Conservation (phyloP, 1,139 yeast species). For the Hyphopichia fennica region DNA sequence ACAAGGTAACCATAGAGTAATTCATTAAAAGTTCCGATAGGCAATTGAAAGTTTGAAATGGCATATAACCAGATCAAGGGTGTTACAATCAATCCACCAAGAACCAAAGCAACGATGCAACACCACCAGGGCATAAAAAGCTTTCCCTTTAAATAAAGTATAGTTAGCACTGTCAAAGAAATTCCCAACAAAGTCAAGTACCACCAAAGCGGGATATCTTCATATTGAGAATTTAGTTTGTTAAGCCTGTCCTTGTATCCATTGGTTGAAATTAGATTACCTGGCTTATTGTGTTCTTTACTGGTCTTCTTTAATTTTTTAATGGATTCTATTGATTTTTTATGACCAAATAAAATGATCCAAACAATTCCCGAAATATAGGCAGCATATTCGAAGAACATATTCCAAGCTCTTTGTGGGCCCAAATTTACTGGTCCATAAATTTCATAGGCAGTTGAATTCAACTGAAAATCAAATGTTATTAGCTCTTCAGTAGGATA, state of each 20-base stretch:
- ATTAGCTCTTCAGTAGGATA: conserved; percentile 38
- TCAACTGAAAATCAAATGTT: conserved; percentile 31
- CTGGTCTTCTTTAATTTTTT: conserved; percentile 7
- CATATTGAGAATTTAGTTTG: conserved; percentile 34
- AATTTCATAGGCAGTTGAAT: conserved; percentile 37
- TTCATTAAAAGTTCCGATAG: conserved; percentile 54
- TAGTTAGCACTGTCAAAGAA: conserved; percentile 34
- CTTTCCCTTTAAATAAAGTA: conserved; percentile 34
- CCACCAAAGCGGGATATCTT: conserved; percentile 45
- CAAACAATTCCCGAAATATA: conserved; percentile 48
- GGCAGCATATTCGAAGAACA: conserved; percentile 54
- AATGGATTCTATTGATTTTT: conserved; percentile 12
- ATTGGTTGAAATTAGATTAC: not conserved
- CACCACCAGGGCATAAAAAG: conserved; percentile 55
- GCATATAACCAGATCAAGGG: conserved; percentile 55
- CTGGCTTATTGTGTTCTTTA: too few relatives aligned
- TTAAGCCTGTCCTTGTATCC: conserved; percentile 39
- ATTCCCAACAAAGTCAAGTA: conserved; percentile 31
- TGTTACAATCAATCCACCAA: conserved; percentile 47
- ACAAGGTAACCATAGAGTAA: conserved; percentile 47
- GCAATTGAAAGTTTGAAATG: conserved; percentile 49
- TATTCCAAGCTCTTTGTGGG: conserved; percentile 50
- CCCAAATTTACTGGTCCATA: conserved; percentile 43
- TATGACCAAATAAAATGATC: conserved; percentile 41
- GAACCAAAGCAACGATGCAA: conserved; percentile 39